Evolutionary conservation across 805 yeast species (phyloP), one percentile per base, ranked within the genome.

Genomic region (Grigorovia yakushimaensis): DNA sequence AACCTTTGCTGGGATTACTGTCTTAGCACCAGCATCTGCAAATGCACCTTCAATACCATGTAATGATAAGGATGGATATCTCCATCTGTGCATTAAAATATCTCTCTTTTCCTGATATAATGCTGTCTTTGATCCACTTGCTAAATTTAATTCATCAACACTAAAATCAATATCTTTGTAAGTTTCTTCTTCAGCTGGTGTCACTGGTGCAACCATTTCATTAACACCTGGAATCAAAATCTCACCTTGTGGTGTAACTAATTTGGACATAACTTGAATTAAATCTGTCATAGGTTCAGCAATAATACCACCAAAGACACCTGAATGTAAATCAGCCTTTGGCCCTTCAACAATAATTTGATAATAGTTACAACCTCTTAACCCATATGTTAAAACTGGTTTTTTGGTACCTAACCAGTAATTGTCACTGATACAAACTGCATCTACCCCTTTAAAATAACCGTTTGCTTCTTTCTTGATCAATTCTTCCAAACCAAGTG

Each of bases 41-140:
- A 93, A 93, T 5, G 98, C 99, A 54, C 98, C 98, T 70, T 93
- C 98, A 47, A 93, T 77, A 56, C 99, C 99, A 69, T 93, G 99
- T 55, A 93, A 68, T 2, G 98, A 89, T 59, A 93, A 74, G 7
- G 98, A 88, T 48, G 99, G 99, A 71, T 75, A 88, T 76, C 99
- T 84, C 99, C 99, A 93, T 77, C 98, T 82, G 69, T 89, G 97
- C 84, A 88, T 91, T 60, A 93, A 77, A 50, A 95, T 88, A 50
- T 82, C 83, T 70, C 88, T 81, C 69, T 88, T 86, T 65, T 76
- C 75, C 53, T 79, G 74, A 71, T 82, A 82, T 50, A 89, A 73
- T 36, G 88, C 79, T 42, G 96, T 88, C 53, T 87, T 65, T 8
- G 96, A 82, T 45, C 98, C 97, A 18, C 91, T 74, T 43, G 97